These are phyloP conservation scores for Rhexocercosporidium sp. DNA, from an alignment of 2,329 filamentous ascomycete genomes.

Conservation along the genomic window DNA sequence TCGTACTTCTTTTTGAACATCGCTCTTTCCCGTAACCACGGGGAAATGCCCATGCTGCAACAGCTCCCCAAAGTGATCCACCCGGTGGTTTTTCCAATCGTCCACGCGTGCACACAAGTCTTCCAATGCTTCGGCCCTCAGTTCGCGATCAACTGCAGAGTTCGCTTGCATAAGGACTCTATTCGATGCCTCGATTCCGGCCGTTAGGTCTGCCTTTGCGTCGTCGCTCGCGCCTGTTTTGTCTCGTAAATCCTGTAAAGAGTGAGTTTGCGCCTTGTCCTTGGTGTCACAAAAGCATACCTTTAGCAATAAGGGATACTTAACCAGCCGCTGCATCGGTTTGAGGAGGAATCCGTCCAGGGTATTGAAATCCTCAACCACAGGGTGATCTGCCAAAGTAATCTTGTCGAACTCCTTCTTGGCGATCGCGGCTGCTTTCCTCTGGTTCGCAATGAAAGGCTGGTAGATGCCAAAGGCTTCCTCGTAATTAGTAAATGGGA, in stretches of 20 bases:
- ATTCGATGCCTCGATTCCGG: slow-evolving; percentile 82
- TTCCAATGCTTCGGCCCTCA: slow-evolving; percentile 80
- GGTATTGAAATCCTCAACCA: slow-evolving; percentile 86
- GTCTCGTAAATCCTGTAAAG: slow-evolving; percentile 78
- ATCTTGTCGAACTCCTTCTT: slow-evolving; percentile 89
- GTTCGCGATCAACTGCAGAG: slow-evolving; percentile 86
- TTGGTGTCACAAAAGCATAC: slow-evolving; percentile 49
- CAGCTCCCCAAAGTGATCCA: slow-evolving; percentile 89
- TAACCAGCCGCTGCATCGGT: slow-evolving; percentile 93
- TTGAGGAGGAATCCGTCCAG: slow-evolving; percentile 93
- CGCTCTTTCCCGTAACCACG: slow-evolving; percentile 86
- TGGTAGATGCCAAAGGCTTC: slow-evolving; percentile 92
- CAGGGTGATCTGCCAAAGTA: slow-evolving; percentile 72
- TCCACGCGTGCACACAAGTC: slow-evolving; percentile 86
- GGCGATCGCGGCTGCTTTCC: slow-evolving; percentile 85
- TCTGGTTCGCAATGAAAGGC: slow-evolving; percentile 96
- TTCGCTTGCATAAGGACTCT: slow-evolving; percentile 85
- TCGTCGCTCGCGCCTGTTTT: slow-evolving; percentile 76
- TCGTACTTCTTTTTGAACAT: slow-evolving; percentile 78
- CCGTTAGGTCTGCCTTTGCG: slow-evolving; percentile 72
- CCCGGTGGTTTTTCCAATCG: slow-evolving; percentile 93
- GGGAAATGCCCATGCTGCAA: slow-evolving; percentile 89
- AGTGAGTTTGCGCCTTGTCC: slow-evolving; percentile 17
- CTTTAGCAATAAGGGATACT: slow-evolving; percentile 89
- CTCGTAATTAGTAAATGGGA: slow-evolving; percentile 84